Evolutionary conservation across 148 eudicot species (phyloP).

Genomic region (Camellia sinensis): DNA sequence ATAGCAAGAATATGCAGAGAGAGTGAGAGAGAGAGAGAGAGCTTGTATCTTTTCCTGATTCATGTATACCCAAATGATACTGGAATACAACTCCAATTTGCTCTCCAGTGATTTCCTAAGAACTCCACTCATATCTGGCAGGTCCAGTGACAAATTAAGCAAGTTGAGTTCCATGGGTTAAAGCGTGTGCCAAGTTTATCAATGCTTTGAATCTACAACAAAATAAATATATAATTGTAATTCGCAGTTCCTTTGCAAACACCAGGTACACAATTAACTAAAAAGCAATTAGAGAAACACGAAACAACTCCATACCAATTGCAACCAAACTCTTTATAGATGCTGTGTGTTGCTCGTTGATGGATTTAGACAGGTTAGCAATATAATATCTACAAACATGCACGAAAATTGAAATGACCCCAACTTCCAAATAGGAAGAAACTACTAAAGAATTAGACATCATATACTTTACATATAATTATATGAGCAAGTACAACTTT

Average conservation of each 20-base stretch:
- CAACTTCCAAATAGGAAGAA: too few relatives aligned
- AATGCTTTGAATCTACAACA: background rate
- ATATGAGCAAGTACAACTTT: too few relatives aligned
- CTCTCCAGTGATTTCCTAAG: background rate
- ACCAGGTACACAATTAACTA: background rate
- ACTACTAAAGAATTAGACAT: too few relatives aligned
- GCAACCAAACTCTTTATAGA: background rate
- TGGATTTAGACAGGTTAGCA: too few relatives aligned
- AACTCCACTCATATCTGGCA: background rate
- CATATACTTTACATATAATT: too few relatives aligned
- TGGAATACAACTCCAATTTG: background rate
- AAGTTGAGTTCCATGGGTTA: background rate
- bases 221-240: background rate
- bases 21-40: background rate
- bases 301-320: background rate
- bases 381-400: too few relatives aligned
- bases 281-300: background rate
- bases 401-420: too few relatives aligned
- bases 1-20: background rate
- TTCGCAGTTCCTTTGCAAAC: background rate
- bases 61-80: background rate
- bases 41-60: background rate
- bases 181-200: slow-evolving; percentile 4
- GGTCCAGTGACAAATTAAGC: background rate
- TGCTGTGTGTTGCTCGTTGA: too few relatives aligned